phyloP scores from a whole-genome alignment of 2,329 filamentous ascomycete genomes.

The Gaeumannomyces tritici region DNA sequence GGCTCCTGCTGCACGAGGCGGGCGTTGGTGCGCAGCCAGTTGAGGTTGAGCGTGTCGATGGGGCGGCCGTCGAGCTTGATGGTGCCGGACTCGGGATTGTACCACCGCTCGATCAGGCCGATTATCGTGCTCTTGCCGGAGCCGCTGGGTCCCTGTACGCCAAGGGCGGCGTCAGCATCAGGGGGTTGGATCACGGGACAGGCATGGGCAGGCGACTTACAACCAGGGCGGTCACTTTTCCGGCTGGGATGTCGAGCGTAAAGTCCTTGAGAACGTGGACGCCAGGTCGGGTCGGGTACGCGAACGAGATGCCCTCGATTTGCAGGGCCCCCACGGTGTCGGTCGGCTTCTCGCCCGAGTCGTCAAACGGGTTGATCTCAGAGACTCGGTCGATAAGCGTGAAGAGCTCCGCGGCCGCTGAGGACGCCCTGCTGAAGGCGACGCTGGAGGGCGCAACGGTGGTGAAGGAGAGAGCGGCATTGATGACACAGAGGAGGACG shows the following conservation, averaged over 20 bases:
- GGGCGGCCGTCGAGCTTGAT: slow-evolving; percentile 25
- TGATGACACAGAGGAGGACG: slow-evolving; percentile 27
- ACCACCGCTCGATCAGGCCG: slow-evolving; percentile 29
- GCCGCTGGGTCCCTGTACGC: slow-evolving; percentile 21
- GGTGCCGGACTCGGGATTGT: slow-evolving; percentile 20
- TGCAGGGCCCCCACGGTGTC: slow-evolving; percentile 23
- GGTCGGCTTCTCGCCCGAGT: slow-evolving; percentile 18
- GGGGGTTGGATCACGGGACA: too few relatives aligned
- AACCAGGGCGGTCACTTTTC: slow-evolving; percentile 32
- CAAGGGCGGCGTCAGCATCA: not conserved
- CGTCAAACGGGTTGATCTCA: slow-evolving; percentile 24
- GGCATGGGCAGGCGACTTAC: slow-evolving; percentile 11
- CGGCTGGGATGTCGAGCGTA: slow-evolving; percentile 30
- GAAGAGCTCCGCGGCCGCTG: slow-evolving; percentile 25
- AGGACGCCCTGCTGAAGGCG: slow-evolving; percentile 26
- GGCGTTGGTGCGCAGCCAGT: slow-evolving; percentile 49
- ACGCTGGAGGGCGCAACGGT: slow-evolving; percentile 25
- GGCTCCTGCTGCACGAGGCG: slow-evolving; percentile 61
- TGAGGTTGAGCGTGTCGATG: slow-evolving; percentile 24
- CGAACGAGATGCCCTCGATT: slow-evolving; percentile 30
- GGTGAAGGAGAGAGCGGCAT: slow-evolving; percentile 25
- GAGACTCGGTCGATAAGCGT: slow-evolving; percentile 26
- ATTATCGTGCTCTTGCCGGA: slow-evolving; percentile 30
- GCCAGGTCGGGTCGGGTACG: slow-evolving; percentile 33
- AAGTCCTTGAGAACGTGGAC: slow-evolving; percentile 31